phyloP scores from a whole-genome alignment of 352 stramenopile genomes.

The Globisporangium nagaii region DNA sequence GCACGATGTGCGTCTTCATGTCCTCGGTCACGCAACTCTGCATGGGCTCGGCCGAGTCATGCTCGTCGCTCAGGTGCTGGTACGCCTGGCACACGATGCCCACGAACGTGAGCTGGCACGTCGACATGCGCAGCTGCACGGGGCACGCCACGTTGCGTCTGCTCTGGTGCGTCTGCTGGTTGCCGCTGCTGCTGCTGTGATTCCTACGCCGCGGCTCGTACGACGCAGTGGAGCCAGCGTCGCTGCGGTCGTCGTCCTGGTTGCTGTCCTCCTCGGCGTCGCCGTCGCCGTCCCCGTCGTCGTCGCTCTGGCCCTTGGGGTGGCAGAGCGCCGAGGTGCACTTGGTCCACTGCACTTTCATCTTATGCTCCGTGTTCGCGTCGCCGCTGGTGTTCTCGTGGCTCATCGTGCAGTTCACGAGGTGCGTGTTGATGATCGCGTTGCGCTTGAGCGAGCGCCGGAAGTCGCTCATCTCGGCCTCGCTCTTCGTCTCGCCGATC shows the following conservation, averaged over 20 bases:
- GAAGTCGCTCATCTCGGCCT: conserved; percentile 71
- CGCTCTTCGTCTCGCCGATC: conserved; percentile 68
- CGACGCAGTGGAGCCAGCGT: too few relatives aligned
- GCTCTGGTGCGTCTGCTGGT: conserved; percentile 1
- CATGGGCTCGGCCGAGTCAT: conserved; percentile 67
- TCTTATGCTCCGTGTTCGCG: conserved; percentile 69
- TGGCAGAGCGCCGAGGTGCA: conserved; percentile 77
- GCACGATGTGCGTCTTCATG: conserved; percentile 69
- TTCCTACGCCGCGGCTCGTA: too few relatives aligned
- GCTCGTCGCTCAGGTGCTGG: conserved; percentile 68
- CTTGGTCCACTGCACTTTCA: conserved; percentile 84
- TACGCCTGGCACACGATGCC: conserved; percentile 74
- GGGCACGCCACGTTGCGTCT: conserved; percentile 40
- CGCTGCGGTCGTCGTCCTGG: not conserved
- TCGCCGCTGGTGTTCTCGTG: conserved; percentile 44
- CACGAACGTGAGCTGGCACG: conserved; percentile 67
- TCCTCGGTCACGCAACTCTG: conserved; percentile 70
- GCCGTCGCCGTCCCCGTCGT: not conserved
- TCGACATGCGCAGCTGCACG: conserved; percentile 78
- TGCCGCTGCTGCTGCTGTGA: not conserved
- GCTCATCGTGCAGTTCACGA: conserved; percentile 81
- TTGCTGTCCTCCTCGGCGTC: conserved; percentile 24
- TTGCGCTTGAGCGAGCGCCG: conserved; percentile 75
- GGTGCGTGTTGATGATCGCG: conserved; percentile 80
- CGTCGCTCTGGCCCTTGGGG: conserved; percentile 31